phyloP scores from a whole-genome alignment of 75 land plant species.

The Pinus tabuliformis region DNA sequence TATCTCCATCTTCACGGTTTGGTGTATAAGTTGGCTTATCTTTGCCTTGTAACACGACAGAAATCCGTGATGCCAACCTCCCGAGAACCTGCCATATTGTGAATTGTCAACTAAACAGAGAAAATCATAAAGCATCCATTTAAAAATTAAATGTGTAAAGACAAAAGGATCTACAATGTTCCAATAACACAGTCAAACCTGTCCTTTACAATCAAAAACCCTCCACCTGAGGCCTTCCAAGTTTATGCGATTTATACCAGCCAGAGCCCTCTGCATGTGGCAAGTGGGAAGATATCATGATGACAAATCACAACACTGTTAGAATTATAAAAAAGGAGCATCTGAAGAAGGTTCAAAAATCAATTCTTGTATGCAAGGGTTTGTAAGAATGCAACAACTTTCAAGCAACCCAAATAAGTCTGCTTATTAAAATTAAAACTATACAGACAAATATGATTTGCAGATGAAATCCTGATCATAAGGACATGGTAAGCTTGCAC shows the following conservation, averaged over 20 bases:
- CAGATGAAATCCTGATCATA: too few relatives aligned
- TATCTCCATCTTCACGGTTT: conserved; percentile 85
- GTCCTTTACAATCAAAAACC: conserved; percentile 86
- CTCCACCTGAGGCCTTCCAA: conserved; percentile 87
- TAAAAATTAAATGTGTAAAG: not conserved
- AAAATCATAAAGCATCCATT: not conserved
- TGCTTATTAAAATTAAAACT: not conserved
- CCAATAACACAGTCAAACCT: conserved; percentile 40
- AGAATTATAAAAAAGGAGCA: not conserved
- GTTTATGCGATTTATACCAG: conserved; percentile 75
- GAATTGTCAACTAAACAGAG: not conserved
- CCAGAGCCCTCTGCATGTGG: conserved; percentile 71
- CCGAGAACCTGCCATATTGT: conserved; percentile 67
- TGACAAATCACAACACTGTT: not conserved
- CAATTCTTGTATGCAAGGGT: not conserved
- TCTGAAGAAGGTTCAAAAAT: not conserved
- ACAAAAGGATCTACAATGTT: not conserved
- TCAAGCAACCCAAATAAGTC: not conserved
- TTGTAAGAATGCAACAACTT: not conserved
- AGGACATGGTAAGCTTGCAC: not conserved
- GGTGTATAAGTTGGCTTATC: conserved; percentile 95
- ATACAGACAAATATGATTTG: not conserved
- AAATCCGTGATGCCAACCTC: conserved; percentile 80
- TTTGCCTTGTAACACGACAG: conserved; percentile 87
- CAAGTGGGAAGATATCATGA: not conserved